phyloP scores from a whole-genome alignment of 345 rosid genomes.

The Angophora floribunda region DNA sequence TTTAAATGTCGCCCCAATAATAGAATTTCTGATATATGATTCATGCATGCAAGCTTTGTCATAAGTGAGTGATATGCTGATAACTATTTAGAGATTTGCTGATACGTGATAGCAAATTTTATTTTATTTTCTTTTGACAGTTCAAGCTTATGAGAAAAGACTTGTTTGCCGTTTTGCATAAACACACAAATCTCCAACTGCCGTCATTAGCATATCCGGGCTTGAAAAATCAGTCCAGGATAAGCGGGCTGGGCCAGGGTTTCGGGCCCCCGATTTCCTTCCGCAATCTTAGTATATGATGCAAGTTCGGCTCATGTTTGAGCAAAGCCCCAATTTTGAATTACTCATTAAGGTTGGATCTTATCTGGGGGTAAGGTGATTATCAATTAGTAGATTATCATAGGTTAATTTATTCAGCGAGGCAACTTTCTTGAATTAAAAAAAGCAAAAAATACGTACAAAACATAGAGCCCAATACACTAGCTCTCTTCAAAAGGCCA shows the following conservation, averaged over 20 bases:
- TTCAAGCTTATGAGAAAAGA: background rate
- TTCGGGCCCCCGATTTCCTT: background rate
- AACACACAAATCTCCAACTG: background rate
- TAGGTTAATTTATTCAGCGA: background rate
- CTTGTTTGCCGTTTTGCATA: background rate
- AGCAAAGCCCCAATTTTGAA: background rate
- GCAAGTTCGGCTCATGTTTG: background rate
- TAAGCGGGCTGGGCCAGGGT: background rate
- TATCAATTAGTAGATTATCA: background rate
- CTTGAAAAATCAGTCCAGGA: background rate
- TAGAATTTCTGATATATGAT: background rate
- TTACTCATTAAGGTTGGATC: background rate
- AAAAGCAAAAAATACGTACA: background rate
- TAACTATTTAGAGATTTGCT: background rate
- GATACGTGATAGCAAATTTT: background rate
- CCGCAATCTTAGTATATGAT: background rate
- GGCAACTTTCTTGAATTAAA: background rate
- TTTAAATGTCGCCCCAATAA: background rate
- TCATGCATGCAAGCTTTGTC: background rate
- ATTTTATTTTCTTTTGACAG: background rate
- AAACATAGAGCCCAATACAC: background rate
- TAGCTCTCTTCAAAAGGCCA: background rate
- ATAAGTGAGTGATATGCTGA: no score
- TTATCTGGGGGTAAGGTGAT: background rate
- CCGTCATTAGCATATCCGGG: background rate